Evolutionary conservation across 2,329 filamentous ascomycete species (phyloP).

Genomic region (Arthrobotrys sphaeroides): DNA sequence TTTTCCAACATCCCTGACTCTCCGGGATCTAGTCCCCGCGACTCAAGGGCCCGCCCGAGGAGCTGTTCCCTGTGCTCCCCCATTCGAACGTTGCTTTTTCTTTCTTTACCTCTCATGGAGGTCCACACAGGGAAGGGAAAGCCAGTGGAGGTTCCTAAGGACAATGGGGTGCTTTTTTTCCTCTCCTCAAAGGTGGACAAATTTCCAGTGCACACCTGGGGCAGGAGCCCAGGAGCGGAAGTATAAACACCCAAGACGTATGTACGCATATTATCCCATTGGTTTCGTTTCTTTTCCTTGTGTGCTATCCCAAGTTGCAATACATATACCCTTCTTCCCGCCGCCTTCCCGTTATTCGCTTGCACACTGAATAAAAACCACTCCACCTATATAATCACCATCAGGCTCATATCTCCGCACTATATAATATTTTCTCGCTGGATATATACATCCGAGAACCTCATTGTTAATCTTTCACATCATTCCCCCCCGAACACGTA

Average conservation of each 20-base stretch:
- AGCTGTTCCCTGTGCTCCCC: background rate
- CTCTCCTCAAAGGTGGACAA: slow-evolving; percentile 18
- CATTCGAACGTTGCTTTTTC: background rate
- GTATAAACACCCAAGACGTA: slow-evolving; percentile 36
- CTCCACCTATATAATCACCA: slow-evolving; percentile 52
- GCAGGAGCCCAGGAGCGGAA: slow-evolving; percentile 49
- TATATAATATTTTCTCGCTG: slow-evolving; percentile 37
- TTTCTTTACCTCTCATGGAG: background rate
- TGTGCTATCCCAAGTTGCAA: slow-evolving; percentile 26
- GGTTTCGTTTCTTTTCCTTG: slow-evolving; percentile 49
- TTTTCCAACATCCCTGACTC: slow-evolving; percentile 17
- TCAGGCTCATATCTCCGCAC: slow-evolving; percentile 45
- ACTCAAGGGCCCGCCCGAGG: background rate
- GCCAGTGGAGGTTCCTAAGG: slow-evolving; percentile 5
- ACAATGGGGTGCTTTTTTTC: slow-evolving; percentile 36
- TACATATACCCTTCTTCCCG: slow-evolving; percentile 49
- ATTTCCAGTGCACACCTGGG: slow-evolving; percentile 41
- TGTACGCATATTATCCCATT: slow-evolving; percentile 37
- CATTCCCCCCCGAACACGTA: background rate
- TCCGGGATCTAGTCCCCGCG: background rate
- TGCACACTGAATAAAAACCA: slow-evolving; percentile 46
- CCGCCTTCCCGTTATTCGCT: slow-evolving; percentile 38
- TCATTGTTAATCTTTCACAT: background rate
- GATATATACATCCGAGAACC: slow-evolving; percentile 7
- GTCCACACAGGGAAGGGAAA: slow-evolving; percentile 1